Conservation (phyloP, 2,329 filamentous ascomycete species). For the Cadophora gregata region DNA sequence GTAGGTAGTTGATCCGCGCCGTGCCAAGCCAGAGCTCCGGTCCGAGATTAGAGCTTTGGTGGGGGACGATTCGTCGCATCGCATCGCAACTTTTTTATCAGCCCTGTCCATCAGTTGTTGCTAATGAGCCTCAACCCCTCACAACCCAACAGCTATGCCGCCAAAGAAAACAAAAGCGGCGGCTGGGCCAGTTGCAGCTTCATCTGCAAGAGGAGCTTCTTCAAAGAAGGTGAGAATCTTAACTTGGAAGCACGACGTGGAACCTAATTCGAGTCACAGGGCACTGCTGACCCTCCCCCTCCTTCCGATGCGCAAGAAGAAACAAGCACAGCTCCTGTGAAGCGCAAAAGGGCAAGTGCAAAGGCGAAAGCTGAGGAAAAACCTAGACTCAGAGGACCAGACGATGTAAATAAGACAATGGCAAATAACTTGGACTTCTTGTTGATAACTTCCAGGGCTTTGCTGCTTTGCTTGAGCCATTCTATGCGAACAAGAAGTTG, state of each 20-base stretch:
- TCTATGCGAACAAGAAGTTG: conserved; percentile 66
- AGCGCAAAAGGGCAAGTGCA: conserved; percentile 36
- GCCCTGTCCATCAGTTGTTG: not conserved
- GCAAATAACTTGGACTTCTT: conserved; percentile 1
- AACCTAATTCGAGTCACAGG: conserved; percentile 21
- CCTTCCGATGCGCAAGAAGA: conserved; percentile 16
- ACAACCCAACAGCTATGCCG: conserved; percentile 34
- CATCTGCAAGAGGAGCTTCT: conserved; percentile 26
- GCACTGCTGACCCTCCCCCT: conserved; percentile 12
- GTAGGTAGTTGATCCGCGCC: not conserved
- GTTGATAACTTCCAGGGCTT: conserved; percentile 50
- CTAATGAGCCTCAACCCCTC: not conserved
- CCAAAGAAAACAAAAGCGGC: conserved; percentile 37
- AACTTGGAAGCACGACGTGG: not conserved
- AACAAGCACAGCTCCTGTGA: conserved; percentile 30
- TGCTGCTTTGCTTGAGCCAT: conserved; percentile 70
- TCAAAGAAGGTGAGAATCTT: conserved; percentile 29
- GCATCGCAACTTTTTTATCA: conserved; percentile 15
- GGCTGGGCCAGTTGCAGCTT: conserved; percentile 35
- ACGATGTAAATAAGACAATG: conserved; percentile 37
- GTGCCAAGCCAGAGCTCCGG: not conserved
- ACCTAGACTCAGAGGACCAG: conserved; percentile 28
- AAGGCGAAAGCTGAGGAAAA: conserved; percentile 31
- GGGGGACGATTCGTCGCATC: not conserved
- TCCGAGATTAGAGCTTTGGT: conserved; percentile 13